These are phyloP conservation scores for Lophiostoma macrostomum DNA, from an alignment of 495 filamentous ascomycete species.

Conservation along the genomic window DNA sequence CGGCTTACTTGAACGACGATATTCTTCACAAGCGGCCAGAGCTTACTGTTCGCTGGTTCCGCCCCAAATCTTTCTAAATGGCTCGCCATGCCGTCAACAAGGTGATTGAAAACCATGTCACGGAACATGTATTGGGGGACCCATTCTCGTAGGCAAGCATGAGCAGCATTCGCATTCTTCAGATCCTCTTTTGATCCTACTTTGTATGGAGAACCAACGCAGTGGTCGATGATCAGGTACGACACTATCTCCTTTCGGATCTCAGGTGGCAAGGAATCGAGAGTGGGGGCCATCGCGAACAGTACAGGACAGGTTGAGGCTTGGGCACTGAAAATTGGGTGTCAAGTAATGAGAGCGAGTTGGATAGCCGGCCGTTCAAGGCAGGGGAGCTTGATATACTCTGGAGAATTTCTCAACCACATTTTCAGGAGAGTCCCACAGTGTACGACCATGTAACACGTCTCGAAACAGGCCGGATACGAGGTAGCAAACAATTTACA, in stretches of 20 bases:
- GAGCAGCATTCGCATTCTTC: slow-evolving; percentile 26
- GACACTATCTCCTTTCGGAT: slow-evolving; percentile 16
- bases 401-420: too few relatives aligned
- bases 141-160: slow-evolving; percentile 20
- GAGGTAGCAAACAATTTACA: too few relatives aligned
- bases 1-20: slow-evolving; percentile 12
- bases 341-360: too few relatives aligned
- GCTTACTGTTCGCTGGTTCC: background rate
- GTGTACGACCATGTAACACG: too few relatives aligned
- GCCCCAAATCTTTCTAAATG: slow-evolving; percentile 12
- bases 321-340: too few relatives aligned
- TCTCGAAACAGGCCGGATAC: too few relatives aligned
- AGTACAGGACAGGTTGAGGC: too few relatives aligned
- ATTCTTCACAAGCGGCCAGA: slow-evolving; percentile 15
- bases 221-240: background rate
- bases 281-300: too few relatives aligned
- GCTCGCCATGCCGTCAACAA: slow-evolving; percentile 1
- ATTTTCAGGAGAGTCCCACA: too few relatives aligned
- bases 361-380: too few relatives aligned
- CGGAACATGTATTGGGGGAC: slow-evolving; percentile 23
- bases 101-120: slow-evolving; percentile 17
- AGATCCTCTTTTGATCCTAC: slow-evolving; percentile 10
- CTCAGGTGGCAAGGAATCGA: slow-evolving; percentile 18
- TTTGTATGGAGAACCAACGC: background rate
- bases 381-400: too few relatives aligned